Base-by-base conservation (phyloP, 2,329 filamentous ascomycete species). In the Teratosphaeriaceae sp. region DNA sequence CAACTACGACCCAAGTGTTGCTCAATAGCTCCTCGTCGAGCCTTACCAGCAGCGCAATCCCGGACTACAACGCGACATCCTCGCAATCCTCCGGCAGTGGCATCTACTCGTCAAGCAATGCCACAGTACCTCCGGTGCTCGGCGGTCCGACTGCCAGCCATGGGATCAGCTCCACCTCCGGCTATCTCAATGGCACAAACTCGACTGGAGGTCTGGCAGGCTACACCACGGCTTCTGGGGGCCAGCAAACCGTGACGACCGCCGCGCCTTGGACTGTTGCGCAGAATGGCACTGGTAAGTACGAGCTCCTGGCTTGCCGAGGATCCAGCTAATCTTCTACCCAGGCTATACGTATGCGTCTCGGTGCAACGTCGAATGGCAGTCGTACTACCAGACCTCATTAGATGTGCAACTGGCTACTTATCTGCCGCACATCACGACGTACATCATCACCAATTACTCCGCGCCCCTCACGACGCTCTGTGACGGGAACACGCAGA, bases 251-350 rank as follows among this genome's bases (percentile, higher is more conserved):
- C 18, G 9, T 22, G 11, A 27, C 8, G 7, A 16, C 20, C 20
- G 20, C 8, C 7, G 13, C 20, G 9, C 20, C 24, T 5, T 39
- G 37, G 37, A 39, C 37, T 19, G 37, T 39, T 4, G 22, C 22
- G 20, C 15, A 23, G 9, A 39, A 27, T 39, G 37, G 37, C 16
- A 39, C 7, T 30, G 37, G 37, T 39, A 29, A 24, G 37, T 29
- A 3, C 5, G 12, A 3, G 3, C 22, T 9, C 12, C 13, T 27
- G 5, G 13, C 22, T 5, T 22, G 5, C 3, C 23, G 12, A 3
- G 8, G 8, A 4, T 27, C 4, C n/a, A n/a, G n/a, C 12, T 16
- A 29, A 39, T 13, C 7, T n/a, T 3, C 8, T 8, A 5, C 16
- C n/a, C 24, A 33, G 38, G 26, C 4, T 19, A 13, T 9, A 13